Conservation (phyloP, 768 basidiomycete genomes). For the Tylopilus rubrobrunneus region DNA sequence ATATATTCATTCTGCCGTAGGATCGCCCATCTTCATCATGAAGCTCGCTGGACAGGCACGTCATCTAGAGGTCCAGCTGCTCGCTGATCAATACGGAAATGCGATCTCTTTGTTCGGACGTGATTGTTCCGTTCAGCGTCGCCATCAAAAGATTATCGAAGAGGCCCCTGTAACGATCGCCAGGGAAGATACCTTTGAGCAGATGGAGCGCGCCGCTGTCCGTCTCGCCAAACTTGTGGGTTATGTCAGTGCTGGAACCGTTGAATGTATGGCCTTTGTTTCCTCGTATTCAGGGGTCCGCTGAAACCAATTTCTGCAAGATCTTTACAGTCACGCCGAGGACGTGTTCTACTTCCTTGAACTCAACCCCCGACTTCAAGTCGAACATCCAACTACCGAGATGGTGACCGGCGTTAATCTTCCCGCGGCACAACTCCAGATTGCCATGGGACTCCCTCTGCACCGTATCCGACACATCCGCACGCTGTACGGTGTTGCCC, state of each 20-base stretch:
- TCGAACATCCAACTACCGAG: conserved; percentile 99
- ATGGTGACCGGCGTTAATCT: conserved; percentile 99
- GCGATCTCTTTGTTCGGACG: conserved; percentile 99
- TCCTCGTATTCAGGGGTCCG: background rate
- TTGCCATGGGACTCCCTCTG: conserved; percentile 97
- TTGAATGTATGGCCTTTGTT: conserved; percentile 65
- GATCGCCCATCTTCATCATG: conserved; percentile 99
- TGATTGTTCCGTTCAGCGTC: conserved; percentile 98
- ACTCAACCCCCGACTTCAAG: conserved; percentile 98
- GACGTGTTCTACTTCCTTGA: conserved; percentile 98
- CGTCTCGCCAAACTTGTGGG: conserved; percentile 98
- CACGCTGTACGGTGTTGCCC: conserved; percentile 90
- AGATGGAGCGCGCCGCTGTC: conserved; percentile 99
- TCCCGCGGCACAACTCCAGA: conserved; percentile 93
- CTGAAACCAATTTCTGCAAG: conserved; percentile 36
- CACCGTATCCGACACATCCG: conserved; percentile 96
- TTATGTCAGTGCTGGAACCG: conserved; percentile 98
- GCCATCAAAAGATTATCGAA: conserved; percentile 99
- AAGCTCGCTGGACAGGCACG: conserved; percentile 97
- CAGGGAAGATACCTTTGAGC: conserved; percentile 82
- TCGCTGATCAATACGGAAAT: conserved; percentile 99
- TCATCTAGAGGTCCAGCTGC: conserved; percentile 95
- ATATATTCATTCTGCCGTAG: conserved; percentile 36
- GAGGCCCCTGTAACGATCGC: conserved; percentile 99
- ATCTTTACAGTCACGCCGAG: conserved; percentile 91